These are phyloP conservation scores for Barnettozyma siamensis DNA, from an alignment of 805 yeast genomes.

Conservation along the genomic window DNA sequence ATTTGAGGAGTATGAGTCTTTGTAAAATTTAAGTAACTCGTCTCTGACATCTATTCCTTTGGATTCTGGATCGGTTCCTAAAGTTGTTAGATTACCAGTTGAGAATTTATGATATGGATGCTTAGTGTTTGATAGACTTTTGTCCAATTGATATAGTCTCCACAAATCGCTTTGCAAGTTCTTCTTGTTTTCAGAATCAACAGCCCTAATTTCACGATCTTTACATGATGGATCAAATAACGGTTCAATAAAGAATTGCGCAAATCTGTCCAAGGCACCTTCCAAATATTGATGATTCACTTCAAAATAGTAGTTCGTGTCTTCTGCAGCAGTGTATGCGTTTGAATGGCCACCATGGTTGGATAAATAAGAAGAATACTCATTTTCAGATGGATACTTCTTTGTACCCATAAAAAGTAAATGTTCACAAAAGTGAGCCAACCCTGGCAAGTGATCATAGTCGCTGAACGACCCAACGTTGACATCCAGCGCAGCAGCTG, in stretches of 20 bases:
- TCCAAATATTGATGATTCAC: conserved; percentile 67
- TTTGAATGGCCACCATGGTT: conserved; percentile 86
- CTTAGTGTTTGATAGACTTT: conserved; percentile 58
- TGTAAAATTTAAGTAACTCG: conserved; percentile 71
- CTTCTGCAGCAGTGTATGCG: conserved; percentile 85
- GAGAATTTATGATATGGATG: conserved; percentile 89
- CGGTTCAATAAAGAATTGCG: conserved; percentile 88
- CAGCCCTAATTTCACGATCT: conserved; percentile 90
- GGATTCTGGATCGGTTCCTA: conserved; percentile 57
- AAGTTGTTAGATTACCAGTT: conserved; percentile 79
- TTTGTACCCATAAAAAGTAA: conserved; percentile 75
- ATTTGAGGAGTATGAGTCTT: conserved; percentile 71
- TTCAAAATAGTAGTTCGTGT: conserved; percentile 89
- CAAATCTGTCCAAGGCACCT: conserved; percentile 88
- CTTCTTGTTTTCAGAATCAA: conserved; percentile 93
- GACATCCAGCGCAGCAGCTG: conserved; percentile 78
- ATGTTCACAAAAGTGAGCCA: conserved; percentile 77
- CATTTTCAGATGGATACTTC: conserved; percentile 75
- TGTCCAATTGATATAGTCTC: conserved; percentile 83
- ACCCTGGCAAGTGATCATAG: conserved; percentile 56
- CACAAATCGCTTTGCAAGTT: conserved; percentile 85
- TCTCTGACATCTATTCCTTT: conserved; percentile 72
- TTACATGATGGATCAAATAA: conserved; percentile 68
- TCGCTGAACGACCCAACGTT: conserved; percentile 74
- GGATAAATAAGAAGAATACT: conserved; percentile 67